Evolutionary conservation across 345 rosid genomes (phyloP), one percentile per base, ranked within the genome.

Genomic region (Ceriops decandra): DNA sequence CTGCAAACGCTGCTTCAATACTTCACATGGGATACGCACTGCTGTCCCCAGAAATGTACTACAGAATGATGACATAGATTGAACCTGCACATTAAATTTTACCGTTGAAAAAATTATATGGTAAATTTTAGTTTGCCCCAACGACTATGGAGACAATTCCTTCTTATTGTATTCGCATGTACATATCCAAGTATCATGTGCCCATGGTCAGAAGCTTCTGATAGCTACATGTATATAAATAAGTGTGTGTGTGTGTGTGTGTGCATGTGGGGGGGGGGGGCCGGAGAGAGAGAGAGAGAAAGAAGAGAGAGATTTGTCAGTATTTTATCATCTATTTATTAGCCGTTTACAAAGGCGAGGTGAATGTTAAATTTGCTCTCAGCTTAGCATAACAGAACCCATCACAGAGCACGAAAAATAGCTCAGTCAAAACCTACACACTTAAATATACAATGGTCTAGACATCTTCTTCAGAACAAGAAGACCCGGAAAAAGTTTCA

Each of bases 31-130:
- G 67, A 95, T 90, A 72, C 99, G 85, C 67, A 90, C 90, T 54
- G 93, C 93, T 21, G 99, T 95, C 62, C 99, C 99, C 81, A 95
- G 77, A 70, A 91, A 57, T 32, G 99, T 95, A 86, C 98, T 88
- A 77, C 92, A 91, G 77, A 95, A 90, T 71, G 99, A 95, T 64
- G 98, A 85, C 47, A 91, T 78, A 20, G 99, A 95, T 84, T 95
- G 96, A 73, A 91, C 88, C 99, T 95, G 82, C 82, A 82, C 9
- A 60, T 19, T 49, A 66, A n/a, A n/a, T n/a, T 56, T 7, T 1
- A 28, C 26, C 27, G 5, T 22, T 27, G 2, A 33, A 33, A 56
- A 24, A 15, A 3, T 21, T 22, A 57, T 53, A 38, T 5, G 62
- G 17, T 20, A 57, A 52, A 32, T 22, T 24, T 49, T 35, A 38